Conservation (phyloP, 1,284 basidiomycete species). For the Pascua guehoae region DNA sequence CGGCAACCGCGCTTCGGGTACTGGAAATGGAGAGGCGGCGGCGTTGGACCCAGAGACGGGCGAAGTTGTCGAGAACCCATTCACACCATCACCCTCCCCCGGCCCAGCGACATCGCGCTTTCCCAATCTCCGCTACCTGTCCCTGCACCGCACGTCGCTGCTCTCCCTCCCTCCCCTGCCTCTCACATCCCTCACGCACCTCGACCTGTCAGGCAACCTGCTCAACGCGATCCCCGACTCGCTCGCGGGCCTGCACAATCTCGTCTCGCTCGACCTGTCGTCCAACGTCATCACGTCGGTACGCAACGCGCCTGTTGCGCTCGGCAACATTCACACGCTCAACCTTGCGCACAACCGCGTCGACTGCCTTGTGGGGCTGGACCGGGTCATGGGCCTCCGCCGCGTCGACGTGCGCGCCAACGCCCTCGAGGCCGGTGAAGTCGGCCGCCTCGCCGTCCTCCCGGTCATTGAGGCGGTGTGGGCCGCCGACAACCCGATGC, state of each 20-base stretch:
- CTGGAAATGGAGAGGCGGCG: too few relatives aligned
- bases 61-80: neutral
- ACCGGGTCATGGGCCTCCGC: constrained; percentile 76
- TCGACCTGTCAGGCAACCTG: constrained; percentile 82
- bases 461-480: constrained; percentile 73
- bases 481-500: constrained; percentile 76
- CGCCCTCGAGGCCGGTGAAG: constrained; percentile 75
- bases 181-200: constrained; percentile 81
- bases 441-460: constrained; percentile 75
- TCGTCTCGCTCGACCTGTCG: constrained; percentile 80
- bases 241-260: constrained; percentile 68
- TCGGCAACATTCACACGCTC: constrained; percentile 72
- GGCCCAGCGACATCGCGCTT: constrained; percentile 29
- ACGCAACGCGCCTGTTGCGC: constrained; percentile 73
- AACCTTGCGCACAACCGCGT: constrained; percentile 82
- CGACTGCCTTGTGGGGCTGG: constrained; percentile 88
- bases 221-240: constrained; percentile 58
- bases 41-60: neutral
- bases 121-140: constrained; percentile 43
- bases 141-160: constrained; percentile 34
- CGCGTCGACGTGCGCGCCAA: constrained; percentile 84
- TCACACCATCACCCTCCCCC: too few relatives aligned
- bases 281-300: constrained; percentile 97
- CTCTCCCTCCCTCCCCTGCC: constrained; percentile 55
- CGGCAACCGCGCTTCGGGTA: too few relatives aligned